Evolutionary conservation across 1,284 basidiomycete species (phyloP), one percentile per base, ranked within the genome.

Genomic region (Flammula alnicola): DNA sequence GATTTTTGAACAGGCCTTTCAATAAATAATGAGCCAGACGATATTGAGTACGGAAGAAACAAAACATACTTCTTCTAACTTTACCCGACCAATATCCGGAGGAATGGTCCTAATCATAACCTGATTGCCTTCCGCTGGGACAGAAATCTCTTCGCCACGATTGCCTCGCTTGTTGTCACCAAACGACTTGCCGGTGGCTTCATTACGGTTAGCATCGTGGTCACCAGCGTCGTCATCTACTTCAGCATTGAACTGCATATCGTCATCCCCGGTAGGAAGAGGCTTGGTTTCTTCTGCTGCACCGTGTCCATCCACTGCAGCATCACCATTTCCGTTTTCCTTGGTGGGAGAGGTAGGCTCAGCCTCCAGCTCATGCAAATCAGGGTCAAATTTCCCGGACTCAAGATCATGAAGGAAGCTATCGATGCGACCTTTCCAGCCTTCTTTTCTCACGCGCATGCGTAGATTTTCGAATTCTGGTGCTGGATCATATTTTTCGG

Each of bases 31-130:
- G 23, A 23, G 20, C 20, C 16, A 50, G 25, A 33, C n/a, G n/a
- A 25, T 31, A 20, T 10, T n/a, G 17, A 23, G 20, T 27, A 17
- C 3, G 42, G 35, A 38, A 31, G 53, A 37, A 51, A 47, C 45
- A 31, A n/a, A 45, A 56, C 77, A 55, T 56, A 96, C 93, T 67
- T 91, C 87, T 74, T 97, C 94, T 23, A 98, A 77, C 61, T 92
- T 93, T 36, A 86, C 72, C 37, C 93, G 83, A 16, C 90, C 87
- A 59, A 95, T 93, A 56, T 92, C 91, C 20, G 94, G 93, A 32
- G 93, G 91, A 55, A 97, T 93, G 14, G 91, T 94, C 57, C 94
- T 86, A 63, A 97, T 93, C 81, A 96, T 93, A 41, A 98, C 85
- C 65, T 95, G 92, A 61, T 91, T 91, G 10, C 88, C 86, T 59